A percentile compares a stretch with the other conserved stretches of the same genome.
Conservation (phyloP, 208 protist species). For the Blastocrithidia nonstop region DNA sequence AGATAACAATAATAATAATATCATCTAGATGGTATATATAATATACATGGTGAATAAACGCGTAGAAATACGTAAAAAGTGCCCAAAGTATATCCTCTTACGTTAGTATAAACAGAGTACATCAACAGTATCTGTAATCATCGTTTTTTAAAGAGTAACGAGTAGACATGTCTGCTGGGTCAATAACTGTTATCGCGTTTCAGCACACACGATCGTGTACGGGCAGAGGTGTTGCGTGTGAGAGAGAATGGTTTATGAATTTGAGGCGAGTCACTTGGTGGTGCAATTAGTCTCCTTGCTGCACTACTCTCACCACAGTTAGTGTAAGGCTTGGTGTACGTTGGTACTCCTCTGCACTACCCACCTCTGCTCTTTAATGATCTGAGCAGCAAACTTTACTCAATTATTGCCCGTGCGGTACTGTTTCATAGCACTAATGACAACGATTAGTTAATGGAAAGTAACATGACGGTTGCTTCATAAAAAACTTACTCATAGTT, state of each 20-base stretch:
- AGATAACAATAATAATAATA: too few species aligned
- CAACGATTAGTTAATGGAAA: background rate
- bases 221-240: conserved; percentile 26
- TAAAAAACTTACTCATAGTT: too few species aligned
- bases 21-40: too few species aligned
- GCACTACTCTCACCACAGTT: conserved; percentile 34
- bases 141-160: conserved; percentile 1
- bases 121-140: conserved; percentile 12
- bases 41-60: too few species aligned
- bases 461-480: too few species aligned
- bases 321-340: conserved; percentile 46
- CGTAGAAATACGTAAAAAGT: too few species aligned
- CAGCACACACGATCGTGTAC: conserved; percentile 23
- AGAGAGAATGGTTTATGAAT: conserved; percentile 36
- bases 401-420: conserved; percentile 20
- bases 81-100: too few species aligned
- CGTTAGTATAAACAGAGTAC: too few species aligned
- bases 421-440: conserved; percentile 7
- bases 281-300: conserved; percentile 30
- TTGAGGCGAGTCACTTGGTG: conserved; percentile 59
- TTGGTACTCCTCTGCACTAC: conserved; percentile 45
- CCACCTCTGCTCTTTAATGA: conserved; percentile 57
- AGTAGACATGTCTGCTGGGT: conserved; percentile 11
- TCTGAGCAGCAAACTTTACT: conserved; percentile 25
- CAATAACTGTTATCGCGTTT: conserved; percentile 16